Evolutionary conservation across 1,139 yeast genomes (phyloP), one percentile per base, ranked within the genome.

Genomic region (Saccharomyces hybrid): DNA sequence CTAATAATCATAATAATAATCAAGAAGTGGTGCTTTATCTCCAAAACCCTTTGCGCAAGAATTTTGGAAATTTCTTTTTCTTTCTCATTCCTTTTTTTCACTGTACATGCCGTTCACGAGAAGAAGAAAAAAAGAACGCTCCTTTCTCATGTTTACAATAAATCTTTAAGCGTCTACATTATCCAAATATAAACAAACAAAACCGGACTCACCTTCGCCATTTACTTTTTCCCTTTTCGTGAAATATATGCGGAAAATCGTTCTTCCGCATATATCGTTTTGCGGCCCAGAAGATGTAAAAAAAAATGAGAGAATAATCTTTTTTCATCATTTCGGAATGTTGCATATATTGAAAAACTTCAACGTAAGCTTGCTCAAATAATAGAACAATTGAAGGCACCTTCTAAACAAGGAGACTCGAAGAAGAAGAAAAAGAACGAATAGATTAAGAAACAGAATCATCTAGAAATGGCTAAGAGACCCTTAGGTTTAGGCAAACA

Each of bases 401-500:
- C 42, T 19, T 19, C 34, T 9, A 31, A 38, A 14, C 4, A 16
- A 4, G 11, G 23, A 8, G 23, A 38, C 8, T 14, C 11, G 23
- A 16, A 38, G 42, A 38, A 38, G 11, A 14, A 38, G n/a, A 23
- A 19, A 13, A 3, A 44, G 47, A 6, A 19, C 23, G 23, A 19
- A 19, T 19, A 19, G 13, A 23, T 16, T n/a, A 44, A 44, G 16
- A 25, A 27, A 26, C 23, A 26, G 31, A 42, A 41, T 42, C 26
- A 11, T 8, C 9, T 14, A 54, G 61, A 49, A 16, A 83, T 83
- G 88, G 84, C 79, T 47, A 90, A 88, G 67, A 80, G 97, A 77
- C 88, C 91, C 38, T 75, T 87, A 60, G 97, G 97, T 50, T 73
- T 88, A 54, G 88, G 88, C 13, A 83, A 84, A 63, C 81, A 82